Evolutionary conservation across 2,329 filamentous ascomycete species (phyloP).

Genomic region (Botrytis galanthina): DNA sequence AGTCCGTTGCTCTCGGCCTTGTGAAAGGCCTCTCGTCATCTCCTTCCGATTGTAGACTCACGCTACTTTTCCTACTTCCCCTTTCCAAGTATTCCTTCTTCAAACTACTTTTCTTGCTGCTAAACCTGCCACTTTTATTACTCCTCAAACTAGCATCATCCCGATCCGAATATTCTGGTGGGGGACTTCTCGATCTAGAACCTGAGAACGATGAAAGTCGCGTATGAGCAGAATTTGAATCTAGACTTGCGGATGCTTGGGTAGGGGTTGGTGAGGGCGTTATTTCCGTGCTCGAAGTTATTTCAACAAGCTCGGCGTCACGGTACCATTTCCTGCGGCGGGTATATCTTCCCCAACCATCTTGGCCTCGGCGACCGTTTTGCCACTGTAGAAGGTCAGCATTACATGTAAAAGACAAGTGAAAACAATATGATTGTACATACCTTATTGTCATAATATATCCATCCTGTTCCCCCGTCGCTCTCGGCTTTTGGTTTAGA

Average conservation of each 20-base stretch:
- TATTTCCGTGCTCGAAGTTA: slow-evolving; percentile 46
- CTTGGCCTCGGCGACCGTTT: slow-evolving; percentile 75
- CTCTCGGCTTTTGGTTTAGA: slow-evolving; percentile 40
- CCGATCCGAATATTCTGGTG: slow-evolving; percentile 24
- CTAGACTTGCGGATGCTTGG: slow-evolving; percentile 23
- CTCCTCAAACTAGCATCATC: slow-evolving; percentile 27
- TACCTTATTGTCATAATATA: slow-evolving; percentile 97
- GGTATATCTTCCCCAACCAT: slow-evolving; percentile 94
- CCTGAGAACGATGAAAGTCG: slow-evolving; percentile 16
- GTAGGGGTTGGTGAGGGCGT: slow-evolving; percentile 44
- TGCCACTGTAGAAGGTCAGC: slow-evolving; percentile 65
- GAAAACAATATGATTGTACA: slow-evolving; percentile 24
- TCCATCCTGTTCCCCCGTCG: slow-evolving; percentile 72
- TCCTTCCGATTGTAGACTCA: slow-evolving; percentile 36
- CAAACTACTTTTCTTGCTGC: slow-evolving; percentile 24
- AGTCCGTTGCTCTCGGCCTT: slow-evolving; percentile 58
- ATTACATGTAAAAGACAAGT: not conserved
- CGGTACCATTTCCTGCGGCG: slow-evolving; percentile 93
- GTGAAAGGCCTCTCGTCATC: slow-evolving; percentile 48
- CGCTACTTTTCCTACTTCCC: slow-evolving; percentile 24
- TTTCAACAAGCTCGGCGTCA: slow-evolving; percentile 90
- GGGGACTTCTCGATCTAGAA: slow-evolving; percentile 21
- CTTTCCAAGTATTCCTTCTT: slow-evolving; percentile 29
- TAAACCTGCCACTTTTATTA: slow-evolving; percentile 24
- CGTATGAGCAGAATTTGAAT: slow-evolving; percentile 8